Evolutionary conservation across 768 basidiomycete species (phyloP).

Genomic region (Mycena chlorophos): DNA sequence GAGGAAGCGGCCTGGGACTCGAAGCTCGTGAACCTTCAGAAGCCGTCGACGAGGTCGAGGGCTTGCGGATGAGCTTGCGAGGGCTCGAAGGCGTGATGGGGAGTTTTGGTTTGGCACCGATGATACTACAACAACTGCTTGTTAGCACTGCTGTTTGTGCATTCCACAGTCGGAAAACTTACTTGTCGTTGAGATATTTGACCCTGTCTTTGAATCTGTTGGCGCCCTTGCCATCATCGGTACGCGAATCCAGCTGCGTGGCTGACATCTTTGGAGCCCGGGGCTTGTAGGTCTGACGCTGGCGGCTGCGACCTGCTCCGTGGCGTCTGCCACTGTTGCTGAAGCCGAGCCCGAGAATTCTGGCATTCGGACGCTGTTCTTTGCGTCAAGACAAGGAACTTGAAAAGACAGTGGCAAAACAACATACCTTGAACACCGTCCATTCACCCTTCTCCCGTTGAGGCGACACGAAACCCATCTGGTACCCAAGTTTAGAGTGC

Average conservation of each 20-base stretch:
- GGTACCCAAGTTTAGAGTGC: neutral
- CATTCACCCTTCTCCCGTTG: constrained; percentile 6
- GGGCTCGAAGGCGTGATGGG: neutral
- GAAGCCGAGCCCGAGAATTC: neutral
- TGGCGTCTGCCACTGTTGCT: too few species aligned
- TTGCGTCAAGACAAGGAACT: neutral
- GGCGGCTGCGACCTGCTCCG: too few species aligned
- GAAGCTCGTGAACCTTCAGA: neutral
- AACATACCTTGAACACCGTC: constrained; percentile 7
- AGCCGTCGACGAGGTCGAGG: neutral
- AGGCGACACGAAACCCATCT: neutral
- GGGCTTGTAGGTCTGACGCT: too few species aligned
- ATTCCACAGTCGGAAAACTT: neutral
- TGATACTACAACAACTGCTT: neutral
- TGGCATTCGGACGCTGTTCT: neutral
- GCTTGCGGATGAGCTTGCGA: neutral
- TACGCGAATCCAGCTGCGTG: neutral
- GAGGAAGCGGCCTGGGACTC: neutral
- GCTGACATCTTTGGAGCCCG: too few species aligned
- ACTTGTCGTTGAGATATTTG: constrained; percentile 8
- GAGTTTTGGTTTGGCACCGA: neutral
- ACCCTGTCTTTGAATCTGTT: neutral
- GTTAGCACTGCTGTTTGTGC: neutral
- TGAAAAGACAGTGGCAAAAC: neutral
- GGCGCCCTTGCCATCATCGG: neutral